Conservation (phyloP, 352 stramenopile genomes). For the Globisporangium cederbergense region DNA sequence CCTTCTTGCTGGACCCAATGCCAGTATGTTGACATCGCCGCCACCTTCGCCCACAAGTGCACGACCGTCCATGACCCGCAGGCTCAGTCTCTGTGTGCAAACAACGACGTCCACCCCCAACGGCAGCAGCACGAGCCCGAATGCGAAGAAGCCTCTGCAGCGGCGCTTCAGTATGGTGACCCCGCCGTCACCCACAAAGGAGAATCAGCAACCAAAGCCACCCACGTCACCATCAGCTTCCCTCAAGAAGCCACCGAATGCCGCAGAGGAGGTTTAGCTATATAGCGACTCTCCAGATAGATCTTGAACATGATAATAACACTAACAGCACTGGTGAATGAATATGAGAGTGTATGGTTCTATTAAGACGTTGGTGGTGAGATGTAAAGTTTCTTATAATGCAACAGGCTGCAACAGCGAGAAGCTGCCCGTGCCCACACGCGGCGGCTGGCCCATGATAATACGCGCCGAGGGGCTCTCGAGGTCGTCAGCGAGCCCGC, state of each 20-base stretch:
- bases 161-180: conserved; percentile 38
- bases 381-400: conserved; percentile 37
- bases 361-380: conserved; percentile 10
- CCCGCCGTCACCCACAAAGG: conserved; percentile 7
- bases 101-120: conserved; percentile 6
- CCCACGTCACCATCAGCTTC: background rate
- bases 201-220: conserved; percentile 2
- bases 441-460: conserved; percentile 92
- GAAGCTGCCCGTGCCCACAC: conserved; percentile 95
- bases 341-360: conserved; percentile 3
- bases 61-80: conserved; percentile 22
- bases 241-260: background rate
- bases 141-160: conserved; percentile 29
- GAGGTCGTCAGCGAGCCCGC: conserved; percentile 86
- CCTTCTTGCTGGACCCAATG: background rate
- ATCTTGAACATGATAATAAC: too few species aligned
- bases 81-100: conserved; percentile 45
- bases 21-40: background rate
- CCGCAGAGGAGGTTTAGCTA: background rate
- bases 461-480: conserved; percentile 94
- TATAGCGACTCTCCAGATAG: too few species aligned
- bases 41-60: conserved; percentile 17
- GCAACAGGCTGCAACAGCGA: conserved; percentile 89
- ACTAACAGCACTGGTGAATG: background rate
- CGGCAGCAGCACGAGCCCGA: conserved; percentile 9